Evolutionary conservation across 495 filamentous ascomycete genomes (phyloP).

Genomic region (Penicillium fimorum): DNA sequence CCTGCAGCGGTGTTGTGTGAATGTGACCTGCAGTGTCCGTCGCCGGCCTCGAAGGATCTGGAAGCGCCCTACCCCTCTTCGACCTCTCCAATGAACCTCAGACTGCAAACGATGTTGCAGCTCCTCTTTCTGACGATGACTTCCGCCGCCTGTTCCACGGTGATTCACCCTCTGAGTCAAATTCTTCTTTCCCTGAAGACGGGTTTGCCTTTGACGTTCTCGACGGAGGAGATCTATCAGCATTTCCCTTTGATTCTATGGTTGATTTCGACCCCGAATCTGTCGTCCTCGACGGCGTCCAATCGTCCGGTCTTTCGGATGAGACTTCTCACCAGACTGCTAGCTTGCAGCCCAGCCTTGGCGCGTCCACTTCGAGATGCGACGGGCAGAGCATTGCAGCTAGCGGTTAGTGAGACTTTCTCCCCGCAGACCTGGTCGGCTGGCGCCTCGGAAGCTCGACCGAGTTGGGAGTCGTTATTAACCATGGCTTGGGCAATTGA

Average conservation of each 20-base stretch:
- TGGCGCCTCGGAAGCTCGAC: conserved; percentile 35
- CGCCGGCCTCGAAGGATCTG: conserved; percentile 61
- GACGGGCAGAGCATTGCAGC: conserved; percentile 84
- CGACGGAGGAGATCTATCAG: conserved; percentile 53
- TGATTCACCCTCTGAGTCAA: conserved; percentile 66
- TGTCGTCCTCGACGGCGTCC: conserved; percentile 47
- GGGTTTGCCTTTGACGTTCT: conserved; percentile 67
- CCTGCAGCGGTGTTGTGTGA: conserved; percentile 99
- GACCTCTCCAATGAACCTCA: conserved; percentile 49
- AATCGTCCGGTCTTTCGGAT: conserved; percentile 55
- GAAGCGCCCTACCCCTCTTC: conserved; percentile 53
- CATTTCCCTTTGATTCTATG: conserved; percentile 82
- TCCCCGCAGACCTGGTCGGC: conserved; percentile 32
- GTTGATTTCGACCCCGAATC: conserved; percentile 72
- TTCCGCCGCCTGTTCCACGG: conserved; percentile 66
- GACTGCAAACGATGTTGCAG: conserved; percentile 45
- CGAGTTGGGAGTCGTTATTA: conserved; percentile 47
- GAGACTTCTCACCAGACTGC: conserved; percentile 55
- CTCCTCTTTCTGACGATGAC: conserved; percentile 64
- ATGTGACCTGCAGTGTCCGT: conserved; percentile 99
- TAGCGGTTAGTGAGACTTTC: conserved; percentile 47
- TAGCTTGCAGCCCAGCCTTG: conserved; percentile 85
- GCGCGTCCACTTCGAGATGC: conserved; percentile 89
- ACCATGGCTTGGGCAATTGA: conserved; percentile 50
- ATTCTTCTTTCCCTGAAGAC: conserved; percentile 75